A percentile compares a stretch with the other conserved stretches of the same genome.
These are phyloP conservation scores for Eurotiales sp. DNA, from an alignment of 2,329 filamentous ascomycete species.

Conservation along the genomic window DNA sequence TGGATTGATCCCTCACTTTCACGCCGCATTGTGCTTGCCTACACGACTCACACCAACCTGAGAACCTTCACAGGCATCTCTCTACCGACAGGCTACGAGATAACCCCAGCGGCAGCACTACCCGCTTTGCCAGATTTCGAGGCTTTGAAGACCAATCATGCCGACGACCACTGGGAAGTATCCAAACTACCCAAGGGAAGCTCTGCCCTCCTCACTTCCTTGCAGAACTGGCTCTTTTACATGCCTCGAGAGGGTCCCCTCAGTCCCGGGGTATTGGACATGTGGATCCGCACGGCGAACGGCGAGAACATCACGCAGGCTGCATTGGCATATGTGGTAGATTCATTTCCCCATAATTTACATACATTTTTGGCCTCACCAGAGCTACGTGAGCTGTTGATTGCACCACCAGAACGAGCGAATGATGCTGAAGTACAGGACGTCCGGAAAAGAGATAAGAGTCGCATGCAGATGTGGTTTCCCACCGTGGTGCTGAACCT, in stretches of 20 bases:
- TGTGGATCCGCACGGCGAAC: background rate
- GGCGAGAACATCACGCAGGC: background rate
- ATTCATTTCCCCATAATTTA: background rate
- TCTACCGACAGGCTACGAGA: background rate
- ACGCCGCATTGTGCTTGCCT: background rate
- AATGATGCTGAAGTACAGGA: background rate
- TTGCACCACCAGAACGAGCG: background rate
- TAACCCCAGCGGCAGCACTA: background rate
- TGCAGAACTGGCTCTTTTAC: background rate
- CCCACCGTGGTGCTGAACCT: background rate
- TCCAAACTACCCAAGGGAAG: background rate
- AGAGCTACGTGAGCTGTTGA: background rate
- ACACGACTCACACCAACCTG: background rate
- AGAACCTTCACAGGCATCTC: background rate
- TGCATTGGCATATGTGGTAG: background rate
- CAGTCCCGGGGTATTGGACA: background rate
- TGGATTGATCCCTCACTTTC: background rate
- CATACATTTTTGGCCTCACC: background rate
- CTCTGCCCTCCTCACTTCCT: background rate
- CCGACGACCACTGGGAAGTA: background rate
- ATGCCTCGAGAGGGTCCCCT: background rate
- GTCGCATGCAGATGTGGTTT: background rate
- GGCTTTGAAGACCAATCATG: background rate
- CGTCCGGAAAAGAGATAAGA: background rate
- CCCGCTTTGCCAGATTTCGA: background rate